A percentile compares a stretch with the other conserved stretches of the same genome.
Evolutionary conservation across 371 early-diverging fungal genomes (phyloP).

Genomic region (Fennellomyces sp.): DNA sequence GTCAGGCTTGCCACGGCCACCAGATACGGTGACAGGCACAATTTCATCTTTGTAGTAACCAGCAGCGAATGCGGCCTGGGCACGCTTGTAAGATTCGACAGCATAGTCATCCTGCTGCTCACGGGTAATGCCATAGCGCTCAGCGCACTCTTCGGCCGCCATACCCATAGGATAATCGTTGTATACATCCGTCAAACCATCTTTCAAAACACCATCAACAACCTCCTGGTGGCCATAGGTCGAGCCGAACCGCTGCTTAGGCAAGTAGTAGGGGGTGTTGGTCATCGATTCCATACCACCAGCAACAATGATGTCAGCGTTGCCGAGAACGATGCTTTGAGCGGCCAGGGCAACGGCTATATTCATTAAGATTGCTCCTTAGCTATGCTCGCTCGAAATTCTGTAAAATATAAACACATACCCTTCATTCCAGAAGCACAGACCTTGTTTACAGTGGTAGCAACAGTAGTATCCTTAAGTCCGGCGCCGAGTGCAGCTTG

Average conservation of each 20-base stretch:
- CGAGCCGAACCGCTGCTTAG: slow-evolving; percentile 79
- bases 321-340: slow-evolving; percentile 82
- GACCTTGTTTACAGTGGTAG: slow-evolving; percentile 97
- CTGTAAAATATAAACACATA: slow-evolving; percentile 35
- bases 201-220: slow-evolving; percentile 88
- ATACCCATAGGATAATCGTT: slow-evolving; percentile 89
- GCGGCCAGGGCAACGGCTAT: slow-evolving; percentile 87
- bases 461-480: slow-evolving; percentile 67
- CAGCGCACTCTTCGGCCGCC: slow-evolving; percentile 93
- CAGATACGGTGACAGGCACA: slow-evolving; percentile 82
- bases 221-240: slow-evolving; percentile 86
- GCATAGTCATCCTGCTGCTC: slow-evolving; percentile 92
- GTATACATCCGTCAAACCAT: slow-evolving; percentile 94
- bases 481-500: slow-evolving; percentile 95
- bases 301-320: slow-evolving; percentile 84
- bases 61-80: slow-evolving; percentile 78
- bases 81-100: slow-evolving; percentile 84
- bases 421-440: slow-evolving; percentile 97
- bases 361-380: too few species aligned
- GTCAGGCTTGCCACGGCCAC: slow-evolving; percentile 85
- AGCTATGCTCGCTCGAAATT: too few species aligned
- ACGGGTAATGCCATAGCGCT: slow-evolving; percentile 78
- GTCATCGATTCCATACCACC: slow-evolving; percentile 99
- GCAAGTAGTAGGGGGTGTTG: slow-evolving; percentile 92
- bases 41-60: slow-evolving; percentile 88